These are phyloP conservation scores for Mallotus japonicus DNA, from an alignment of 441 rosid species.

Conservation along the genomic window DNA sequence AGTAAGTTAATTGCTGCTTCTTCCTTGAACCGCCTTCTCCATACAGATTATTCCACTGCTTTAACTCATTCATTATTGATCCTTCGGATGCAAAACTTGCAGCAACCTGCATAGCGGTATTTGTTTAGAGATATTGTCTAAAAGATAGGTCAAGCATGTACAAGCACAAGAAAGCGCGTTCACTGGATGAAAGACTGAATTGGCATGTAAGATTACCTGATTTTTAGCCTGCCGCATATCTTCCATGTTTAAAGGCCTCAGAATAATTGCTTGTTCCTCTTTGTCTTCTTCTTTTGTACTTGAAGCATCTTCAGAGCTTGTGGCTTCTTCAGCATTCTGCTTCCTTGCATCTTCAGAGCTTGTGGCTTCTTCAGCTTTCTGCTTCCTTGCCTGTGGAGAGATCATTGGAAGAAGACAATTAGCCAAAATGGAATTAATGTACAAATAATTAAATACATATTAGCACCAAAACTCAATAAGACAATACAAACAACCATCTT, in stretches of 20 bases:
- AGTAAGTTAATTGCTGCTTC: slow-evolving; percentile 88
- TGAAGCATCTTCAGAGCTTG: slow-evolving; percentile 46
- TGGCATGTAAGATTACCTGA: slow-evolving; percentile 47
- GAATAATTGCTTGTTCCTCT: slow-evolving; percentile 53
- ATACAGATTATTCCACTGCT: slow-evolving; percentile 89
- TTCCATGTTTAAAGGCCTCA: slow-evolving; percentile 84
- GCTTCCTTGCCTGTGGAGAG: slow-evolving; percentile 43
- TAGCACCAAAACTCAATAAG: neutral
- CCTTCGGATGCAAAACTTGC: slow-evolving; percentile 91
- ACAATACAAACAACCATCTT: neutral
- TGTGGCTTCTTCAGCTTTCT: slow-evolving; percentile 56
- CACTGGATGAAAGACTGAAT: neutral
- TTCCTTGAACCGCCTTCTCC: slow-evolving; percentile 98
- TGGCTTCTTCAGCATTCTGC: slow-evolving; percentile 52
- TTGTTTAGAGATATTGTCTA: neutral
- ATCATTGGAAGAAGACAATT: slow-evolving; percentile 7
- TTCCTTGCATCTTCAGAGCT: slow-evolving; percentile 52
- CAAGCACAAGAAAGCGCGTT: neutral
- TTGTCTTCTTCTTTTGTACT: slow-evolving; percentile 47
- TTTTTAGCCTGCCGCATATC: slow-evolving; percentile 90
- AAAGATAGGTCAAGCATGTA: neutral
- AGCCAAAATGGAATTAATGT: neutral
- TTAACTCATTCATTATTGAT: slow-evolving; percentile 76
- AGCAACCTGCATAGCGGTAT: slow-evolving; percentile 54
- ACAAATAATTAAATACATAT: neutral